Evolutionary conservation across 164 flowering plant genomes (phyloP).

Genomic region (Liquidambar formosana): DNA sequence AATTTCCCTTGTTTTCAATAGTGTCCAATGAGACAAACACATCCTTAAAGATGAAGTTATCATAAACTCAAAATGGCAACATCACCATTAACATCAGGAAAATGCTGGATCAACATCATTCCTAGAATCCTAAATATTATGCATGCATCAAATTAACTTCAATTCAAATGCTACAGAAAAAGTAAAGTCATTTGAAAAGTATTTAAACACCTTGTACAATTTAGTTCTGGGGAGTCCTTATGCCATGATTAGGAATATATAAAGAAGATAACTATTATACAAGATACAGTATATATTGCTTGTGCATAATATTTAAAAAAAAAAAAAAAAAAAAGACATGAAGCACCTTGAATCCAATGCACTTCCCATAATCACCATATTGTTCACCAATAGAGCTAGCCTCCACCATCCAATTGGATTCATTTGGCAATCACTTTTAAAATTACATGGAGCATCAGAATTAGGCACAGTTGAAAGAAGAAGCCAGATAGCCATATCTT

Average conservation of each 20-base stretch:
- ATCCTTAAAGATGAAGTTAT: background rate
- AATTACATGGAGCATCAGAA: slow-evolving; percentile 25
- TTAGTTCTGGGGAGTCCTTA: background rate
- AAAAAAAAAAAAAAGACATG: background rate
- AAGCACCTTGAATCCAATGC: slow-evolving; percentile 70
- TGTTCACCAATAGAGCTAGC: slow-evolving; percentile 67
- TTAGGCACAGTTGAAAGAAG: slow-evolving; percentile 54
- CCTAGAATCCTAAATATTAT: background rate
- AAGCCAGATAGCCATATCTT: slow-evolving; percentile 72
- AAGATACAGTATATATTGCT: background rate
- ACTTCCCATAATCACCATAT: slow-evolving; percentile 56
- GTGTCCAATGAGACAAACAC: too few species aligned
- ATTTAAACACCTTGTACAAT: too few species aligned
- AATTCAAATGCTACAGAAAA: background rate
- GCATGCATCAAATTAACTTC: background rate
- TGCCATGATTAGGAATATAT: background rate
- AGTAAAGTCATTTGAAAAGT: background rate
- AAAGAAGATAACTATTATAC: background rate
- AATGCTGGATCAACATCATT: background rate
- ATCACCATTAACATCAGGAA: background rate
- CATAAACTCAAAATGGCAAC: background rate
- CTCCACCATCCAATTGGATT: slow-evolving; percentile 57
- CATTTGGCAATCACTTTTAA: slow-evolving; percentile 22
- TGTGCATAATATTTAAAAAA: background rate
- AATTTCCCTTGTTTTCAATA: too few species aligned